Evolutionary conservation across 2,329 filamentous ascomycete genomes (phyloP).

Genomic region (Arthrocladium fulminans): DNA sequence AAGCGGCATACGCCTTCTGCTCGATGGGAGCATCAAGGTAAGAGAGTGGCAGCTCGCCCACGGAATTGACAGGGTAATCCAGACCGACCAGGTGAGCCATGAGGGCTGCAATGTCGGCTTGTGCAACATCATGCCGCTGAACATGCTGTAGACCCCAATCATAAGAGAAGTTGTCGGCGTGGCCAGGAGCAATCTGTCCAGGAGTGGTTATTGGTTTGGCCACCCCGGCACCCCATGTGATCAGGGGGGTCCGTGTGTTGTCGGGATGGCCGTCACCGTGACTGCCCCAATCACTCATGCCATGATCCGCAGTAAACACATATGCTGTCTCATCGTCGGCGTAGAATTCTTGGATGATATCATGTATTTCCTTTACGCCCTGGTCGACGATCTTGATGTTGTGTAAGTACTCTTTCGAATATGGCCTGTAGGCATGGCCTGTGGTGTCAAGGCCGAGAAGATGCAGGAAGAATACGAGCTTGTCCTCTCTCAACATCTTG

Average conservation of each 20-base stretch:
- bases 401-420: slow-evolving; percentile 87
- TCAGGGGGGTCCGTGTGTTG: slow-evolving; percentile 87
- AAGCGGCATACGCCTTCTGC: slow-evolving; percentile 73
- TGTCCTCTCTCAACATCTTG: slow-evolving; percentile 66
- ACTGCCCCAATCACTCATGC: slow-evolving; percentile 99
- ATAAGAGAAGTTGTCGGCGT: slow-evolving; percentile 76
- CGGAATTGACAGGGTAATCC: slow-evolving; percentile 91
- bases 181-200: slow-evolving; percentile 59
- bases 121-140: slow-evolving; percentile 78
- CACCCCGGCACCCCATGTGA: slow-evolving; percentile 88
- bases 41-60: slow-evolving; percentile 79
- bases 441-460: slow-evolving; percentile 84
- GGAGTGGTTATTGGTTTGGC: slow-evolving; percentile 58
- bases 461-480: slow-evolving; percentile 90
- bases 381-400: slow-evolving; percentile 93
- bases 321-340: slow-evolving; percentile 77
- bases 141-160: slow-evolving; percentile 80
- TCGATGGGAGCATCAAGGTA: slow-evolving; percentile 64
- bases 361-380: slow-evolving; percentile 74
- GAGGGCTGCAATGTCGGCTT: slow-evolving; percentile 87
- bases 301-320: slow-evolving; percentile 94
- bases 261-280: slow-evolving; percentile 96
- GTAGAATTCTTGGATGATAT: slow-evolving; percentile 79
- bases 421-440: slow-evolving; percentile 78
- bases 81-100: slow-evolving; percentile 89